Evolutionary conservation across 345 rosid species (phyloP), one percentile per base, ranked within the genome.

Genomic region (Salix caprea): DNA sequence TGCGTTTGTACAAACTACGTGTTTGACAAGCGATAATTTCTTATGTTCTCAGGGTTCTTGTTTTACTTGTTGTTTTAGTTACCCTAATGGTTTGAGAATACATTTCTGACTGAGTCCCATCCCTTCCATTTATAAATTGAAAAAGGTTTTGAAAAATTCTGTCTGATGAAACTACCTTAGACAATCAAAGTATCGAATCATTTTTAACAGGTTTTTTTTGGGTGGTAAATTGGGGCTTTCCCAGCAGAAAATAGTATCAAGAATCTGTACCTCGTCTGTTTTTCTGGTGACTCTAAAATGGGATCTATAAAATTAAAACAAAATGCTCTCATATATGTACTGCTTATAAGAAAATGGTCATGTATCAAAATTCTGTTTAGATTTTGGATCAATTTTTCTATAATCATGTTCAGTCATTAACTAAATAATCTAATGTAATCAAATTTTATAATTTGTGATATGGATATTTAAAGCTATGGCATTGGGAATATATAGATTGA

Each of bases 1-100:
- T 93, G 85, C 46, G 7, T 28, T 39, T 69, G 5, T 78, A 23
- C 62, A 58, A 68, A 58, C 76, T 66, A 37, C 62, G 7, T 64
- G 34, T 3, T 21, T 52, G 11, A 60, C 11, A 28, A 62, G 54
- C 12, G 21, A n/a, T 48, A 30, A 10, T 28, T 64, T 48, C 46
- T 65, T 74, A n/a, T 23, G 40, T 39, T 72, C 19, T 44, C 21
- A 64, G 28, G 37, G 48, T 24, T 32, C 19, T 28, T 3, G 6
- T 61, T 19, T 28, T 19, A n/a, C 66, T 61, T 44, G 12, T 44
- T 44, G 48, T 44, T 44, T 44, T 44, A 44, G 50, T 13, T 44
- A 44, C 16, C 15, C 50, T 44, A 44, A 44, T 44, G 16, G 13
- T 44, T 13, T 44, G 50, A 13, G 50, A 32, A 52, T 30, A 21